These are phyloP conservation scores for Pseudonitzschia pungens DNA, from an alignment of 108 stramenopile species.

Conservation along the genomic window DNA sequence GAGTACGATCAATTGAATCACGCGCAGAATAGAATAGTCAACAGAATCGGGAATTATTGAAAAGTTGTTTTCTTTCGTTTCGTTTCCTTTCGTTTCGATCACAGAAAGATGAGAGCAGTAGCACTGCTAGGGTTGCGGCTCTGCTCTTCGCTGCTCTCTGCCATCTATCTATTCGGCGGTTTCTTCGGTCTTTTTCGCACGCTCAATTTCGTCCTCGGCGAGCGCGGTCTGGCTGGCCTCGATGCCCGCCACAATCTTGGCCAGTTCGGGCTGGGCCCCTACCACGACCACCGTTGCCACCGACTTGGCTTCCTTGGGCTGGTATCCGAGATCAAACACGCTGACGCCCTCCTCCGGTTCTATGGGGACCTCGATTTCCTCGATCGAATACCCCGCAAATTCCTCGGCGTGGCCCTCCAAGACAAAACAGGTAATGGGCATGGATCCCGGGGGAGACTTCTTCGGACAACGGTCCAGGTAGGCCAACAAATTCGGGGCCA, in stretches of 20 bases:
- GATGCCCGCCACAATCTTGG: conserved; percentile 73
- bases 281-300: conserved; percentile 79
- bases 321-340: conserved; percentile 39
- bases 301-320: conserved; percentile 63
- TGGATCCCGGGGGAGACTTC: conserved; percentile 57
- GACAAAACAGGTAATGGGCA: conserved; percentile 78
- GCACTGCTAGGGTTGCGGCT: neutral
- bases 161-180: conserved; percentile 14
- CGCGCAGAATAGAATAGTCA: too few species aligned
- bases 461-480: conserved; percentile 83
- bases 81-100: too few species aligned
- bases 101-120: too few species aligned
- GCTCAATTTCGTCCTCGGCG: conserved; percentile 74
- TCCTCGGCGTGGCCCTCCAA: conserved; percentile 47
- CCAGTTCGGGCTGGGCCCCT: conserved; percentile 57
- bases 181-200: conserved; percentile 64
- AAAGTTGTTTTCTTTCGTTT: too few species aligned
- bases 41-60: too few species aligned
- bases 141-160: too few species aligned
- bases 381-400: conserved; percentile 85
- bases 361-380: conserved; percentile 68
- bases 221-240: conserved; percentile 79
- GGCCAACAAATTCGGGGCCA: conserved; percentile 73
- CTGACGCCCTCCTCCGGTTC: conserved; percentile 41
- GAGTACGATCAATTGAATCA: too few species aligned